Evolutionary conservation across 2,329 filamentous ascomycete genomes (phyloP).

Genomic region (Setomelanomma holmii): DNA sequence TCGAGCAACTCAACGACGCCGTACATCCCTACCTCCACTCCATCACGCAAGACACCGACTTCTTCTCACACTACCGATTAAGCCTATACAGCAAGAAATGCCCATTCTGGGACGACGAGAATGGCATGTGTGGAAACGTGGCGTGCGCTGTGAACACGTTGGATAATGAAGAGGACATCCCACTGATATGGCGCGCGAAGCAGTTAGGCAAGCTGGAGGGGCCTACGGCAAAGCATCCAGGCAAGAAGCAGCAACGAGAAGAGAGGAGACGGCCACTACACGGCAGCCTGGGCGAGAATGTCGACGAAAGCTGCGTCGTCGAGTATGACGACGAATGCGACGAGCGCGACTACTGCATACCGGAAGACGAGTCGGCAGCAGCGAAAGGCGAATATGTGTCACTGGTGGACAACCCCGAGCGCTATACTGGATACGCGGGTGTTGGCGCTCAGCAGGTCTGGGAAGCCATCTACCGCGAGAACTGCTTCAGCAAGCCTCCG

Average conservation of each 20-base stretch:
- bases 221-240: conserved; percentile 87
- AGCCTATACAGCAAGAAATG: conserved; percentile 95
- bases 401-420: conserved; percentile 88
- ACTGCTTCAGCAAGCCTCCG: conserved; percentile 76
- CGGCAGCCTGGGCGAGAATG: conserved; percentile 81
- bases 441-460: conserved; percentile 87
- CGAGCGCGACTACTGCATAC: conserved; percentile 94
- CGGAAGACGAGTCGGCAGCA: conserved; percentile 86
- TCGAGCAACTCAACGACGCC: conserved; percentile 81
- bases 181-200: conserved; percentile 86
- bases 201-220: conserved; percentile 92
- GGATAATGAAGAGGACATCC: conserved; percentile 94
- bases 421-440: conserved; percentile 93
- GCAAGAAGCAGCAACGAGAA: conserved; percentile 74
- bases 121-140: conserved; percentile 95
- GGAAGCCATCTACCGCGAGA: conserved; percentile 96
- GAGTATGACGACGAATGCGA: conserved; percentile 98
- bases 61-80: conserved; percentile 96
- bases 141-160: conserved; percentile 95
- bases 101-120: conserved; percentile 94
- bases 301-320: conserved; percentile 94
- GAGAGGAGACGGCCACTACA: conserved; percentile 76
- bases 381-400: conserved; percentile 97
- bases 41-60: conserved; percentile 87
- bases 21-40: conserved; percentile 80